These are phyloP conservation scores for Botrytis medusae DNA, from an alignment of 2,329 filamentous ascomycete species.

Conservation along the genomic window DNA sequence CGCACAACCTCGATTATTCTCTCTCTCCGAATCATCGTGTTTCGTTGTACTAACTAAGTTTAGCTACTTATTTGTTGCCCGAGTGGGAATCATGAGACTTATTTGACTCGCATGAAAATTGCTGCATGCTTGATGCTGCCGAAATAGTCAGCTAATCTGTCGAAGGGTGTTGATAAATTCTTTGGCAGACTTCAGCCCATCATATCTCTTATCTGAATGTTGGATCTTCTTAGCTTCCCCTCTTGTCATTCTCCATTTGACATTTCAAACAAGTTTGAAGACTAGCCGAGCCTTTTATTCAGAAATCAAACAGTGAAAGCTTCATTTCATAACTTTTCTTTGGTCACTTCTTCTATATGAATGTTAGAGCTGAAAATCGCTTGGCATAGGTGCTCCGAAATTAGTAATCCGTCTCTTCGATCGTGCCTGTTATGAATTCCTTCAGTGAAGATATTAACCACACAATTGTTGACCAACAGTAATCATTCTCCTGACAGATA, in stretches of 20 bases:
- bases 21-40: slow-evolving; percentile 9
- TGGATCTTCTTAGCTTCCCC: background rate
- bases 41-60: slow-evolving; percentile 4
- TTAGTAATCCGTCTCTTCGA: too few species aligned
- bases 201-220: background rate
- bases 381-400: background rate
- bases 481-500: background rate
- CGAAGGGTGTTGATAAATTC: background rate
- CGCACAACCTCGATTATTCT: slow-evolving; percentile 1
- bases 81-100: slow-evolving; percentile 2
- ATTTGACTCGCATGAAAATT: background rate
- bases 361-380: background rate
- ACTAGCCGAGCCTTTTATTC: background rate
- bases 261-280: background rate
- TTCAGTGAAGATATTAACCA: too few species aligned
- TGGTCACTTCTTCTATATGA: background rate
- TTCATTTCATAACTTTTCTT: background rate
- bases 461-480: background rate
- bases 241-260: background rate
- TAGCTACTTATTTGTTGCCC: slow-evolving; percentile 4
- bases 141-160: background rate
- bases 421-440: background rate
- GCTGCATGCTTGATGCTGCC: background rate
- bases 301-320: too few species aligned
- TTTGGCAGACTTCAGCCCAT: background rate